phyloP scores from a whole-genome alignment of 352 stramenopile genomes.

The Hyphochytrium catenoides region DNA sequence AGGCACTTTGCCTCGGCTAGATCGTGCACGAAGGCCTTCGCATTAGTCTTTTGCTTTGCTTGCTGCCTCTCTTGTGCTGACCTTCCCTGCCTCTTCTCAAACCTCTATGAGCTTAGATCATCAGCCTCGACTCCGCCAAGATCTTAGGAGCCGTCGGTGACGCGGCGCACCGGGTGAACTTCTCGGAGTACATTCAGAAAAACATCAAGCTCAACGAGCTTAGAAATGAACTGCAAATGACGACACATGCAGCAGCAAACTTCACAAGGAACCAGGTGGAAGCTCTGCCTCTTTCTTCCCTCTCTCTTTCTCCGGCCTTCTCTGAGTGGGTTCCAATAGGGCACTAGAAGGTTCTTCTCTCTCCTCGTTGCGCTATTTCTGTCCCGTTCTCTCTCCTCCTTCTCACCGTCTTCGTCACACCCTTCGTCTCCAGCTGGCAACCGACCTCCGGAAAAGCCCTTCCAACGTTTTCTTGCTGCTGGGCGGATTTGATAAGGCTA shows the following conservation, averaged over 20 bases:
- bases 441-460: slow-evolving; percentile 42
- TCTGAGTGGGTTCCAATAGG: too few species aligned
- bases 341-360: too few species aligned
- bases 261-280: too few species aligned
- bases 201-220: slow-evolving; percentile 74
- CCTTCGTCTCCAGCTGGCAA: slow-evolving; percentile 46
- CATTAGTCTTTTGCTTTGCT: not conserved
- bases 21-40: not conserved
- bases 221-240: slow-evolving; percentile 53
- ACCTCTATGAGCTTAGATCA: slow-evolving; percentile 16
- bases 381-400: too few species aligned
- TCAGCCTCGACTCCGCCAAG: slow-evolving; percentile 51
- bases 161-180: slow-evolving; percentile 47
- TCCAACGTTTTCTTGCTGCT: slow-evolving; percentile 64
- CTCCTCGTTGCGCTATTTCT: too few species aligned
- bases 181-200: slow-evolving; percentile 65
- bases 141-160: slow-evolving; percentile 39
- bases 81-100: not conserved
- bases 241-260: slow-evolving; percentile 46
- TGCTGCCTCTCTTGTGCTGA: slow-evolving; percentile 1
- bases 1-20: slow-evolving; percentile 9
- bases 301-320: too few species aligned
- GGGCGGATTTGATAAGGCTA: slow-evolving; percentile 19
- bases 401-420: too few species aligned
- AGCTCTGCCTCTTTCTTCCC: too few species aligned